Evolutionary conservation across 2,329 filamentous ascomycete species (phyloP).

Genomic region (Fusarium sp.): DNA sequence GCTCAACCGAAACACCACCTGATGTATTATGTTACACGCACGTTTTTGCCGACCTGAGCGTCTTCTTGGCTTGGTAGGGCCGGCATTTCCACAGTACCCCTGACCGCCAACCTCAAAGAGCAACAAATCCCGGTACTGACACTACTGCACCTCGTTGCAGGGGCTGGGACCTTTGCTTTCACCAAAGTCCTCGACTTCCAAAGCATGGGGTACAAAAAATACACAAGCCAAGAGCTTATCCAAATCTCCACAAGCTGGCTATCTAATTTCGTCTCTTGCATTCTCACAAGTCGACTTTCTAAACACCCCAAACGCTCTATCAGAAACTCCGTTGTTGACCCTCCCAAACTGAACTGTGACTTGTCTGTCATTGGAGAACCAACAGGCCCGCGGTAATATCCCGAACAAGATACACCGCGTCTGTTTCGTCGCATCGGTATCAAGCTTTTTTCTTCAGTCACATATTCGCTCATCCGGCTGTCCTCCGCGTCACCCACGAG

Average conservation of each 20-base stretch:
- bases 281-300: neutral
- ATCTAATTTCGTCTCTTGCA: neutral
- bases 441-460: slow-evolving; percentile 31
- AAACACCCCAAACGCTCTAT: neutral
- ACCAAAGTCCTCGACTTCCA: slow-evolving; percentile 1
- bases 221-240: neutral
- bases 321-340: slow-evolving; percentile 23
- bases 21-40: slow-evolving; percentile 21
- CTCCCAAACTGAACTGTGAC: slow-evolving; percentile 32
- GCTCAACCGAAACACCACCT: slow-evolving; percentile 10
- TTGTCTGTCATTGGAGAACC: slow-evolving; percentile 31
- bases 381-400: slow-evolving; percentile 38
- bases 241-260: neutral
- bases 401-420: slow-evolving; percentile 33
- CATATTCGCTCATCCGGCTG: slow-evolving; percentile 29
- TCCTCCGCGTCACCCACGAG: slow-evolving; percentile 27
- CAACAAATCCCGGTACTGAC: slow-evolving; percentile 21
- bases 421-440: slow-evolving; percentile 40
- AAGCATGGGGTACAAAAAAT: neutral
- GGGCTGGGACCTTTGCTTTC: slow-evolving; percentile 10
- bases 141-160: slow-evolving; percentile 27
- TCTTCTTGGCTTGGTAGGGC: slow-evolving; percentile 9
- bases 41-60: slow-evolving; percentile 14
- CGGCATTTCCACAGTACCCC: slow-evolving; percentile 24
- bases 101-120: slow-evolving; percentile 27